phyloP scores from a whole-genome alignment of 768 basidiomycete species.

The Lactarius sanguifluus region DNA sequence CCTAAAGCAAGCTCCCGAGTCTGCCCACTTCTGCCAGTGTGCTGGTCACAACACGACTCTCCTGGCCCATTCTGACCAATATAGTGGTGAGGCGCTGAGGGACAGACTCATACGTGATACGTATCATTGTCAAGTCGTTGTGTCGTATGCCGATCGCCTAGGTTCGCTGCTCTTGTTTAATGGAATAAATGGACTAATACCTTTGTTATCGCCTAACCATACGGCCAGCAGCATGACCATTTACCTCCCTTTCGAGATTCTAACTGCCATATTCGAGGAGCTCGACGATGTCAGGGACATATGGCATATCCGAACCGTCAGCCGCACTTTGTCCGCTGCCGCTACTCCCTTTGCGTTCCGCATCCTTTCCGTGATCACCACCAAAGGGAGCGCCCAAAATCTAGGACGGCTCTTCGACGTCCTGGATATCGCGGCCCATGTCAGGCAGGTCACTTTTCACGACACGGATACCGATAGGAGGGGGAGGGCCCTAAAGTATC shows the following conservation, averaged over 20 bases:
- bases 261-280: neutral
- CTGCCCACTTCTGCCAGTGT: too few relatives aligned
- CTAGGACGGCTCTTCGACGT: neutral
- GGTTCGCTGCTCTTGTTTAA: too few relatives aligned
- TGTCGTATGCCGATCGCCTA: too few relatives aligned
- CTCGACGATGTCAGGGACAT: neutral
- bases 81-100: too few relatives aligned
- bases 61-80: too few relatives aligned
- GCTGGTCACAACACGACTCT: too few relatives aligned
- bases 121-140: too few relatives aligned
- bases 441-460: neutral
- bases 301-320: neutral
- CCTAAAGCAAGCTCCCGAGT: too few relatives aligned
- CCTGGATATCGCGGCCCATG: neutral
- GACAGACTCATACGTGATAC: too few relatives aligned
- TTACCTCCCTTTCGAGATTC: neutral
- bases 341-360: constrained; percentile 6
- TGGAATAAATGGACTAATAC: too few relatives aligned
- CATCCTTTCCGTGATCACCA: neutral
- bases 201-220: too few relatives aligned
- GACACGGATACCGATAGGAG: neutral
- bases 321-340: neutral
- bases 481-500: neutral
- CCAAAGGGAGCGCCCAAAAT: neutral
- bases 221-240: neutral